Evolutionary conservation across 2,329 filamentous ascomycete species (phyloP).

Genomic region (Fusarium sterilihyphosum): DNA sequence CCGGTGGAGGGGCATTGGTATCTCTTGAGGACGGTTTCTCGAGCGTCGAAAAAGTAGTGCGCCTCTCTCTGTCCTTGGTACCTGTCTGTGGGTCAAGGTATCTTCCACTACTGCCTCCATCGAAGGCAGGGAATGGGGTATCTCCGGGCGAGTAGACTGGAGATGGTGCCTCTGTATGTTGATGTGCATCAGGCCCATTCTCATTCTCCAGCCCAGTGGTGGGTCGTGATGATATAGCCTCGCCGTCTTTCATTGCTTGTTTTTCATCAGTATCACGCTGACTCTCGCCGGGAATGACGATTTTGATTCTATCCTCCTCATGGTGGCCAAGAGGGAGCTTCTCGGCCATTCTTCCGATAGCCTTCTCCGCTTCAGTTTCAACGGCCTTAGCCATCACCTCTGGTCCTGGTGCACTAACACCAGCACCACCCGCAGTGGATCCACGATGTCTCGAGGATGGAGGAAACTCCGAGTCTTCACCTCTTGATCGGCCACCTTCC

Average conservation of each 20-base stretch:
- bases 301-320: conserved; percentile 47
- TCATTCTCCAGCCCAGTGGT: conserved; percentile 42
- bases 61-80: conserved; percentile 58
- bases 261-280: conserved; percentile 54
- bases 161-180: conserved; percentile 51
- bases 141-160: conserved; percentile 56
- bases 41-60: conserved; percentile 65
- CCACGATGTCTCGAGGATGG: conserved; percentile 46
- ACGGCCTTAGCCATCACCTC: conserved; percentile 50
- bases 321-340: conserved; percentile 37
- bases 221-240: conserved; percentile 19
- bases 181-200: conserved; percentile 30
- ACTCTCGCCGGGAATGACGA: conserved; percentile 46
- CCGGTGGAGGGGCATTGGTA: conserved; percentile 45
- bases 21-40: conserved; percentile 58
- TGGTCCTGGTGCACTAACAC: conserved; percentile 56
- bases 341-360: conserved; percentile 42
- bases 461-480: conserved; percentile 62
- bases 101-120: conserved; percentile 47
- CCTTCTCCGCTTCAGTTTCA: conserved; percentile 48
- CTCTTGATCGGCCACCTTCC: conserved; percentile 61
- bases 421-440: conserved; percentile 50
- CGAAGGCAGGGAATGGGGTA: conserved; percentile 59
- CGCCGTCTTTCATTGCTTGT: conserved; percentile 44
- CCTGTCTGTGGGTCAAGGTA: conserved; percentile 47